A percentile compares a stretch with the other conserved stretches of the same genome.
Conservation (phyloP, 495 filamentous ascomycete species). For the Pseudomonodictys pantanalensis region DNA sequence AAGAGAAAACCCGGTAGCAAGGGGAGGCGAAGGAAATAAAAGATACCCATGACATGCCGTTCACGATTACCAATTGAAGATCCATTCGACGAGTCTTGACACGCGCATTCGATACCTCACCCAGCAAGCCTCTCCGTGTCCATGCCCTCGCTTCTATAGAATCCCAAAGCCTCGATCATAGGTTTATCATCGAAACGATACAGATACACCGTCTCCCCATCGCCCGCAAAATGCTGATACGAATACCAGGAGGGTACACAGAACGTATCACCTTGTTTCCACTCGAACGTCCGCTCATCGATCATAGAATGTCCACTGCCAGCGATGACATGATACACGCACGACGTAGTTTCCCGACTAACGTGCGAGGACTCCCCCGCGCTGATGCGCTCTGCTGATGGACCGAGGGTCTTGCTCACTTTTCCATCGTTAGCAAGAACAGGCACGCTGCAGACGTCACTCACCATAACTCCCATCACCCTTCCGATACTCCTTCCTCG, state of each 20-base stretch:
- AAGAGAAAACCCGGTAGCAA: constrained; percentile 20
- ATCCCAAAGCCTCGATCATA: constrained; percentile 47
- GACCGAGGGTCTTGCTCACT: constrained; percentile 42
- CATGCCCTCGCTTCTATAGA: constrained; percentile 42
- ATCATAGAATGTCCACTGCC: constrained; percentile 42
- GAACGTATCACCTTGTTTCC: constrained; percentile 48
- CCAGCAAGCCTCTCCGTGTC: constrained; percentile 38
- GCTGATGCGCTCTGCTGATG: constrained; percentile 42
- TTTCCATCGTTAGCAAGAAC: background rate
- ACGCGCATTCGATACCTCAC: no score
- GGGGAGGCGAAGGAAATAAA: no score
- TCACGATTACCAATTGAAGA: no score
- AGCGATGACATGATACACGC: constrained; percentile 46
- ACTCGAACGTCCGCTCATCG: constrained; percentile 37
- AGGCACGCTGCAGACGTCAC: background rate
- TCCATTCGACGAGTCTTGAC: no score
- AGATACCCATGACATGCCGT: no score
- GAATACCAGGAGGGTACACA: constrained; percentile 47
- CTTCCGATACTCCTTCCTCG: constrained; percentile 37
- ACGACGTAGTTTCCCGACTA: constrained; percentile 44
- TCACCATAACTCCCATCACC: constrained; percentile 41
- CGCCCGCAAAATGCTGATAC: constrained; percentile 45
- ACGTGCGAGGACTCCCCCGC: constrained; percentile 32
- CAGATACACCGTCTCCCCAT: constrained; percentile 43
- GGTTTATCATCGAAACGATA: constrained; percentile 50